Conservation (phyloP, 2,329 filamentous ascomycete species). For the Colletotrichum ledebouriae region DNA sequence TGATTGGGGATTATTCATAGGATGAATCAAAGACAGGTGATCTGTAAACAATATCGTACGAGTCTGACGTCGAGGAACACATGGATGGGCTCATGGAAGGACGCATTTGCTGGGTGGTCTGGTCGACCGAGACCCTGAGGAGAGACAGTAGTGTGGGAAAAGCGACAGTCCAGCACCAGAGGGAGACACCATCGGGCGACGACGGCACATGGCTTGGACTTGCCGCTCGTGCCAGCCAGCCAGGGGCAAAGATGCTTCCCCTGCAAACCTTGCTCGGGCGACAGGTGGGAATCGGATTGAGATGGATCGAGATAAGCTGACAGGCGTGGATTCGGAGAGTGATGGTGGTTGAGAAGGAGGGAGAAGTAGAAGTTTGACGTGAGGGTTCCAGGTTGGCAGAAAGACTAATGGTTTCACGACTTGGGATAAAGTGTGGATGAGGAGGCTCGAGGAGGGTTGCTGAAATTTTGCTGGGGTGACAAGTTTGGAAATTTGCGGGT, state of each 20-base stretch:
- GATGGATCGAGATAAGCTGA: constrained; percentile 29
- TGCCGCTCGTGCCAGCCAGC: constrained; percentile 23
- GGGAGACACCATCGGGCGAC: constrained; percentile 22
- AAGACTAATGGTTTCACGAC: constrained; percentile 33
- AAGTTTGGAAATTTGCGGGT: constrained; percentile 38
- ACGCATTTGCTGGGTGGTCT: constrained; percentile 36
- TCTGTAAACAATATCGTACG: constrained; percentile 43
- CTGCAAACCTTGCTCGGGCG: constrained; percentile 32
- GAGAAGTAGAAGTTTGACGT: constrained; percentile 21
- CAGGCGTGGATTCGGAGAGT: constrained; percentile 7
- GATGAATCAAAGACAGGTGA: constrained; percentile 41
- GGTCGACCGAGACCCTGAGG: constrained; percentile 27
- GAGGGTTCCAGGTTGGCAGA: constrained; percentile 16
- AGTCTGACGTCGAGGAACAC: constrained; percentile 37
- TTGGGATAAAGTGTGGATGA: constrained; percentile 32
- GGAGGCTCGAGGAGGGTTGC: not conserved
- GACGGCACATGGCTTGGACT: constrained; percentile 24
- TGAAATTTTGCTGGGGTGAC: constrained; percentile 23
- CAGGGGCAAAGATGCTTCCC: constrained; percentile 8
- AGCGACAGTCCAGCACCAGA: not conserved
- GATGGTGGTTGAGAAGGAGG: constrained; percentile 5
- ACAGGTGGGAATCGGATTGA: constrained; percentile 22
- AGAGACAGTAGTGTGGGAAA: constrained; percentile 23
- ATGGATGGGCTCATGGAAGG: constrained; percentile 40
- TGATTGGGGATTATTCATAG: constrained; percentile 23